phyloP scores from a whole-genome alignment of 805 yeast genomes.

The Vanderwaltozyma polyspora region DNA sequence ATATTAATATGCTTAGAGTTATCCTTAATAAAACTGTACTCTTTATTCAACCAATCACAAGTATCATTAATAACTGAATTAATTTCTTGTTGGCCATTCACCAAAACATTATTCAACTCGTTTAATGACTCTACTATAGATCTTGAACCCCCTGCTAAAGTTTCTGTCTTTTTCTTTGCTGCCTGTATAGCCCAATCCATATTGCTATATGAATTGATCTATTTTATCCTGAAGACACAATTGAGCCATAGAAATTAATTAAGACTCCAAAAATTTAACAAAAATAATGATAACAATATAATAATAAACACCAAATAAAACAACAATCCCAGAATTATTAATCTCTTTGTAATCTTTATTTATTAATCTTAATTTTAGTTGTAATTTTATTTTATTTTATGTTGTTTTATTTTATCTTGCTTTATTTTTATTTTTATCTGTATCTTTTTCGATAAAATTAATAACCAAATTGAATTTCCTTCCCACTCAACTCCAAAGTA shows the following conservation, averaged over 20 bases:
- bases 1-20: not conserved
- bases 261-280: no score
- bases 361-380: no score
- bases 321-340: no score
- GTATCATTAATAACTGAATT: constrained; percentile 11
- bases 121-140: constrained; percentile 25
- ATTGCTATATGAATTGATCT: not conserved
- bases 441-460: no score
- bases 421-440: no score
- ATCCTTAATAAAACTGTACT: not conserved
- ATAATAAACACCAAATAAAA: no score
- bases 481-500: no score
- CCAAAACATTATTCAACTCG: constrained; percentile 15
- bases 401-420: no score
- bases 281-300: no score
- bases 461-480: no score
- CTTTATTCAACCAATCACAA: constrained; percentile 15
- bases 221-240: not conserved
- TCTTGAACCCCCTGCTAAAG: constrained; percentile 21
- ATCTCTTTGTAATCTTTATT: no score
- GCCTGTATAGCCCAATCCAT: constrained; percentile 26
- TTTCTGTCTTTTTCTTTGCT: constrained; percentile 20
- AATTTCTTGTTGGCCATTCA: constrained; percentile 14
- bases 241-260: not conserved
- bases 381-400: no score